These are phyloP conservation scores for Noccaea bulbosa DNA, from an alignment of 345 rosid genomes.

Conservation along the genomic window DNA sequence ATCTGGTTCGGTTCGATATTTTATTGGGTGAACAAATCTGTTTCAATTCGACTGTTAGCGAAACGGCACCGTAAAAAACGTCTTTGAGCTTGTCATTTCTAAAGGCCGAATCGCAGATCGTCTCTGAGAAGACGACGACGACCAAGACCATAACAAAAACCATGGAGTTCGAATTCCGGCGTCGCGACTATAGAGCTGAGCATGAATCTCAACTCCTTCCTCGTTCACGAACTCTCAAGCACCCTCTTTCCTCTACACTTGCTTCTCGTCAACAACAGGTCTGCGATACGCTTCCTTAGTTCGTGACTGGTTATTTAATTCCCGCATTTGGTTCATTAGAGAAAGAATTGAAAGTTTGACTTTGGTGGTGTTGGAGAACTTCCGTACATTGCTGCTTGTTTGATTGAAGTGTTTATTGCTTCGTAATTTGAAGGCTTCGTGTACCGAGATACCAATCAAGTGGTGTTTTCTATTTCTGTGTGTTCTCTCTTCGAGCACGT, in stretches of 20 bases:
- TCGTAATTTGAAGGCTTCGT: too few relatives aligned
- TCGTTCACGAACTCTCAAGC: conserved; percentile 53
- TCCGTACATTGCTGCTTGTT: background rate
- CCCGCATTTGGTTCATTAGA: background rate
- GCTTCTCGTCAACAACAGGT: conserved; percentile 53
- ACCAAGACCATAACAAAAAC: conserved; percentile 25
- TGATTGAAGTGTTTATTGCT: background rate
- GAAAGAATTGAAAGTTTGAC: background rate
- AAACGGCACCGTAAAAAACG: conserved; percentile 34
- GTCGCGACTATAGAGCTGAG: conserved; percentile 60
- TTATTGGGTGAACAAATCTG: too few relatives aligned
- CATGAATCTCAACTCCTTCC: conserved; percentile 53
- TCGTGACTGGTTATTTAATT: too few relatives aligned
- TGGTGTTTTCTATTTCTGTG: too few relatives aligned
- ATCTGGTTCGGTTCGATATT: too few relatives aligned
- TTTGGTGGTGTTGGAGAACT: background rate
- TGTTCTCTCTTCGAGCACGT: too few relatives aligned
- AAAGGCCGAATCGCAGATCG: conserved; percentile 23
- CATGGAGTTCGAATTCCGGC: conserved; percentile 66
- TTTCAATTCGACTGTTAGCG: too few relatives aligned
- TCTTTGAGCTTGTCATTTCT: background rate
- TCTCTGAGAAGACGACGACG: conserved; percentile 12
- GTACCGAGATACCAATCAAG: too few relatives aligned
- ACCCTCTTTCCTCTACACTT: conserved; percentile 61
- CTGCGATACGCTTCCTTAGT: conserved; percentile 7